Evolutionary conservation across 768 basidiomycete genomes (phyloP), one percentile per base, ranked within the genome.

Genomic region (Phanerochaete carnosa): DNA sequence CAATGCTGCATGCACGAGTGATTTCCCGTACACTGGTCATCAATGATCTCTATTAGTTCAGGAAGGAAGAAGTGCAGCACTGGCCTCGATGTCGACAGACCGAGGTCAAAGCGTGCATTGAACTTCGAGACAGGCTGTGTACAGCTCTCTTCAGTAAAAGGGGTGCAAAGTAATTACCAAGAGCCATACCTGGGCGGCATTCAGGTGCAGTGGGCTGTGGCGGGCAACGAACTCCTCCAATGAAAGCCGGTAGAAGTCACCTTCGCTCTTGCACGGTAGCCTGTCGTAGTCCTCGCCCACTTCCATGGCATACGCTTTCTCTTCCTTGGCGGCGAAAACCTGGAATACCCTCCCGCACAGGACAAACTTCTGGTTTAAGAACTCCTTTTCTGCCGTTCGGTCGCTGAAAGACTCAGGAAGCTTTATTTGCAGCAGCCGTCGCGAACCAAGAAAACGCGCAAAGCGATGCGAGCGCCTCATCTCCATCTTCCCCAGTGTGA

Each of bases 101-200:
- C 85, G 2, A 92, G 73, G 0, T 83, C 84, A 65, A 82, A 89
- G 0, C 90, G 79, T 12, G 87, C 82, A 0, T 79, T 77, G 73
- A 82, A 92, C 67, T 92, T 92, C 15, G 79, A 80, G 9, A 89
- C 80, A 0, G 86, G 80, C 90, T 92, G 57, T 0, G 6, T 5
- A 30, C 13, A 2, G 59, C n/a, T 22, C 26, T 13, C 29, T 28
- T 37, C 3, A 39, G 28, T 49, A 13, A 45, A 7, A n/a, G 8
- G 23, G 45, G 45, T 7, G 19, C 19, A 51, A 62, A 22, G 55
- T 35, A 13, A 25, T 37, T 13, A 19, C 16, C 37, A 25, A 37
- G 1, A 0, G 3, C 54, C 79, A 61, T 63, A 89, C 90, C 80
- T 92, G 90, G 0, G 77, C 64, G 6, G 53, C 66, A 65, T 92